Base-by-base conservation (phyloP, 768 basidiomycete genomes). In the Suillus variegatus region DNA sequence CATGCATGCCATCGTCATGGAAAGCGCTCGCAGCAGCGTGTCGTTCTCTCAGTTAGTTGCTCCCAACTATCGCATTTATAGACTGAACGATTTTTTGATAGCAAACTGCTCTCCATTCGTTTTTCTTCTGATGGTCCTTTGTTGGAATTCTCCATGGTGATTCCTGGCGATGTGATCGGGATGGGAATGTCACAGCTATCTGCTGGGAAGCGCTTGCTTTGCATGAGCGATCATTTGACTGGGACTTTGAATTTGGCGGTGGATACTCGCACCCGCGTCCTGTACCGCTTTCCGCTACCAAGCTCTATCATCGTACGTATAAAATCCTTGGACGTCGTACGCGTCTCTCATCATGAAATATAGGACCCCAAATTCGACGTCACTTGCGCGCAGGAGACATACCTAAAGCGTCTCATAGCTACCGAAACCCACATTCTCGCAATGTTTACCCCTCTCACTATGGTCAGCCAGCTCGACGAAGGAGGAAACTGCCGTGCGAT, bases 201-300 rank as follows among this genome's bases (percentile, higher is more conserved):
- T 25, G 38, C 57, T 41, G 57, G 38, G 22, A 22, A 58, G 22
- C 38, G 16, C 22, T 25, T 58, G 57, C 9, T 58, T 0, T 41
- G 57, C 57, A 58, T 58, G 57, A 58, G 57, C 38, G 57, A 58
- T 40, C 57, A 58, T 58, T 9, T 41, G 38, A 58, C 57, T 41
- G 38, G 57, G 10, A 58, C 57, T 14, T 41, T 41, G 9, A 58
- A 58, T 38, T 58, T 58, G 25, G 57, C 57, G 40, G 38, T 58
- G 38, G 57, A 58, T 16, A 58, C 22, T 16, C 22, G 8, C 36
- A 40, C 57, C 22, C 57, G 38, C 38, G 22, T 58, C 16, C 57
- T 58, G 22, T 58, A 58, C 9, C 22, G 16, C 9, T 58, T 58
- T 18, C 57, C 57, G 1, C 22, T 38, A 14, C 57, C 57, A 40